A percentile compares a stretch with the other conserved stretches of the same genome.
Conservation (phyloP, 441 rosid genomes). For the Heliophila coronopifolia region DNA sequence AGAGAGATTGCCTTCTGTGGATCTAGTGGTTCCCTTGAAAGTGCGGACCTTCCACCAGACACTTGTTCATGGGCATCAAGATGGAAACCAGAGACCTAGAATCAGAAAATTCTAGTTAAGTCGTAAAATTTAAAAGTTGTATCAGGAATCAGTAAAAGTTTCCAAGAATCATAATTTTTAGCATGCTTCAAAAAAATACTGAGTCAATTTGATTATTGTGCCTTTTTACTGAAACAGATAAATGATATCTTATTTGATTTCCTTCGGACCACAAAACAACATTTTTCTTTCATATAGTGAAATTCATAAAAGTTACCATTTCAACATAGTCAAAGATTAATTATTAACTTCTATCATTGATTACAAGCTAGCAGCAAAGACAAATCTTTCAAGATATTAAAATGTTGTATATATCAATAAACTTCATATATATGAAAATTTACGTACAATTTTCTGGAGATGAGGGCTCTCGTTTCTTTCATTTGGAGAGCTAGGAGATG, state of each 20-base stretch:
- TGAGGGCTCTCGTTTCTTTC: constrained; percentile 43
- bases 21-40: constrained; percentile 47
- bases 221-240: not conserved
- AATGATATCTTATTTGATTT: not conserved
- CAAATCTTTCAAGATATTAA: constrained; percentile 2
- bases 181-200: constrained; percentile 3
- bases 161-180: not conserved
- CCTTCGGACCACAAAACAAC: not conserved
- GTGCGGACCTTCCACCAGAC: constrained; percentile 62
- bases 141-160: constrained; percentile 4
- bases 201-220: too few species aligned
- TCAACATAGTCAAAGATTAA: not conserved
- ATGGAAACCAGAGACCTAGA: constrained; percentile 55
- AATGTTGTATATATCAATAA: constrained; percentile 1
- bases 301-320: not conserved
- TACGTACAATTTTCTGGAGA: constrained; percentile 58
- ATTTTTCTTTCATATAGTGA: not conserved
- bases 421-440: constrained; percentile 6
- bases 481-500: constrained; percentile 45
- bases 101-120: constrained; percentile 18
- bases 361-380: not conserved
- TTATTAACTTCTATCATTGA: not conserved
- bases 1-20: constrained; percentile 91
- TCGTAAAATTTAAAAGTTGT: constrained; percentile 1
- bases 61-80: constrained; percentile 53